phyloP scores from a whole-genome alignment of 2,329 filamentous ascomycete species.

The Monosporascus cannonballus region DNA sequence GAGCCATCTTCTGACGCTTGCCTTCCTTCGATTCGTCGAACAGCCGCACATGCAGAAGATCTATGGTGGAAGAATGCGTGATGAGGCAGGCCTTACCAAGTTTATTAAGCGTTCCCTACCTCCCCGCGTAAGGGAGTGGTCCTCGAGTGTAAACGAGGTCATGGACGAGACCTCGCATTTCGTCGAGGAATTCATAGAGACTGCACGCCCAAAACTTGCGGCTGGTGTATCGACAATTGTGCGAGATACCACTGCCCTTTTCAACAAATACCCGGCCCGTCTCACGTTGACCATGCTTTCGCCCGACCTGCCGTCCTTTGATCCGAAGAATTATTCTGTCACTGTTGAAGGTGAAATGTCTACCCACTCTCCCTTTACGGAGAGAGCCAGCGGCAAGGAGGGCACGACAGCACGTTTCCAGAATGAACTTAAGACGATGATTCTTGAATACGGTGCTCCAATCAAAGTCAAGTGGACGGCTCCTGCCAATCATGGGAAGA shows the following conservation, averaged over 20 bases:
- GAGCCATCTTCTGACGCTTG: conserved; percentile 78
- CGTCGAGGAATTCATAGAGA: conserved; percentile 85
- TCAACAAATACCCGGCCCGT: conserved; percentile 83
- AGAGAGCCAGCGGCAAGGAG: conserved; percentile 66
- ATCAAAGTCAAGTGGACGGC: conserved; percentile 89
- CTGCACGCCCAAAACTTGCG: conserved; percentile 77
- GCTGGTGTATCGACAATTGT: conserved; percentile 82
- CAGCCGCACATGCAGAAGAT: conserved; percentile 98
- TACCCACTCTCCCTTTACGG: conserved; percentile 42
- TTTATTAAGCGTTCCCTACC: conserved; percentile 85
- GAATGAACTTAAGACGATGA: conserved; percentile 65
- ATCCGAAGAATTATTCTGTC: conserved; percentile 75
- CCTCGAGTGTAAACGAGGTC: conserved; percentile 80
- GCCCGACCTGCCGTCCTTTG: conserved; percentile 71
- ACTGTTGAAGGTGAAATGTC: conserved; percentile 62
- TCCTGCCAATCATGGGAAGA: conserved; percentile 77
- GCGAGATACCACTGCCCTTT: conserved; percentile 78
- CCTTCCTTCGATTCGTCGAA: conserved; percentile 89
- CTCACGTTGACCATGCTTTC: conserved; percentile 76
- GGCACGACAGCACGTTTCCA: conserved; percentile 63
- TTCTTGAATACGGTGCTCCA: conserved; percentile 83
- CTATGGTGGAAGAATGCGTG: conserved; percentile 76
- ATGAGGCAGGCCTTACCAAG: conserved; percentile 86
- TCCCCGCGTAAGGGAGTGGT: conserved; percentile 73
- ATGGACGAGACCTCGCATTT: conserved; percentile 82